These are phyloP conservation scores for Dothidotthia symphoricarpi DNA, from an alignment of 2,329 filamentous ascomycete species.

Conservation along the genomic window DNA sequence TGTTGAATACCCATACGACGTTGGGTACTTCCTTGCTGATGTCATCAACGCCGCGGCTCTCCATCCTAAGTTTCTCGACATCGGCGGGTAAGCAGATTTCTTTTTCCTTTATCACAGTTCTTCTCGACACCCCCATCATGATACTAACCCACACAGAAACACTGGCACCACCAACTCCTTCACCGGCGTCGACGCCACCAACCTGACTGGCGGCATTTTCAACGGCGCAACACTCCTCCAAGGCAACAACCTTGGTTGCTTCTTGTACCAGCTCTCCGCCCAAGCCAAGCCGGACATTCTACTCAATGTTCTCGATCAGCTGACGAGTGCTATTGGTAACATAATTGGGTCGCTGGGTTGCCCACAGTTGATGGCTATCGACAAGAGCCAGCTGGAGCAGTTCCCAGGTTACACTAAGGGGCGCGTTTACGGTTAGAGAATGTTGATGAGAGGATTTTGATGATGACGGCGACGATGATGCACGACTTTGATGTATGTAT, in stretches of 20 bases:
- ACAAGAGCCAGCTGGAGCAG: conserved; percentile 13
- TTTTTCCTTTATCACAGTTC: not conserved
- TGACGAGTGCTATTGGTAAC: conserved; percentile 15
- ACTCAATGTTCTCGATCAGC: conserved; percentile 12
- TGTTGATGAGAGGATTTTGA: no score
- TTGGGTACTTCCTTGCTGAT: conserved; percentile 21
- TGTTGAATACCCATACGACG: conserved; percentile 22
- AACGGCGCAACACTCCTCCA: conserved; percentile 12
- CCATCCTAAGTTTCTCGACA: conserved; percentile 22
- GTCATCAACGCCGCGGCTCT: conserved; percentile 16
- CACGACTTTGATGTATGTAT: no score
- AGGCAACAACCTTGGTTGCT: conserved; percentile 19
- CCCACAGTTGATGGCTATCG: conserved; percentile 16
- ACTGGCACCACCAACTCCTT: conserved; percentile 25
- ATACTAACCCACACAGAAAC: conserved; percentile 12
- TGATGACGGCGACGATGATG: no score
- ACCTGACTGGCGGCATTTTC: conserved; percentile 19
- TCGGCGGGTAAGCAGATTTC: conserved; percentile 15
- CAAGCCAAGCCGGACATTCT: conserved; percentile 24
- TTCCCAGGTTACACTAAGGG: conserved; percentile 21
- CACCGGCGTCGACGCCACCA: conserved; percentile 13
- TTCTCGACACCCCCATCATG: not conserved
- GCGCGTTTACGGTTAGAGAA: conserved; percentile 15
- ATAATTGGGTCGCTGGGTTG: conserved; percentile 17
- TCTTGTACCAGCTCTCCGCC: conserved; percentile 17